Base-by-base conservation (phyloP, 495 filamentous ascomycete genomes). In the Aspergillus panamensis region DNA sequence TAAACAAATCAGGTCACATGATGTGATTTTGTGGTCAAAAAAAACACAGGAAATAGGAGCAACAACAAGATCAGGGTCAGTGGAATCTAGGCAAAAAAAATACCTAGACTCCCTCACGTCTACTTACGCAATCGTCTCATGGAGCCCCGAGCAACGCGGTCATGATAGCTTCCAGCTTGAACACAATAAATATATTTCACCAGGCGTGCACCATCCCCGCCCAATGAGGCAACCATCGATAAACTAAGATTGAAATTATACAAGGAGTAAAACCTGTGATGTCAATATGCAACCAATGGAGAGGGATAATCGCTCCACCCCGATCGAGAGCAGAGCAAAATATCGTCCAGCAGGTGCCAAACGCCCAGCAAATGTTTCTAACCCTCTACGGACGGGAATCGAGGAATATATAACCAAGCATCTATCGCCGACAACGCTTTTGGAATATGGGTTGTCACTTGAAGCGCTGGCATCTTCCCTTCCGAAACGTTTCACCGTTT, bases 401-500 rank as follows among this genome's bases (percentile, higher is more conserved):
- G 63, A 57, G 25, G 59, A 65, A 2, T 76, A 70, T 48, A 10
- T 75, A 44, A 62, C 49, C 12, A 58, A 51, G 10, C 58, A 69
- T 21, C 33, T 70, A 14, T 31, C 63, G 30, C 31, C 51, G 40
- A 48, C 56, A 12, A 32, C 51, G 13, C 59, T 69, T 1, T 8
- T 57, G 14, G 32, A 59, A 33, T 14, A 66, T 44, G 57, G 30
- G 8, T 59, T 66, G 17, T 51, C 58, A 8, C 25, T 37, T n/a
- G 62, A 62, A 20, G 53, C 51, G 0, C 44, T 69, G 17, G 20
- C 78, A 17, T 61, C 66, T 10, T 58, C 64, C 17, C 76, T 84
- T 19, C 87, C 87, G 1, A 85, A 82, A 61, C 70, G 86, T 30
- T 93, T 86, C 78, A 84, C 82, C 1, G 65, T 87, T 33, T 91